A percentile compares a stretch with the other conserved stretches of the same genome.
Evolutionary conservation across 495 filamentous ascomycete genomes (phyloP).

Genomic region (Corynascus novoguineensis): DNA sequence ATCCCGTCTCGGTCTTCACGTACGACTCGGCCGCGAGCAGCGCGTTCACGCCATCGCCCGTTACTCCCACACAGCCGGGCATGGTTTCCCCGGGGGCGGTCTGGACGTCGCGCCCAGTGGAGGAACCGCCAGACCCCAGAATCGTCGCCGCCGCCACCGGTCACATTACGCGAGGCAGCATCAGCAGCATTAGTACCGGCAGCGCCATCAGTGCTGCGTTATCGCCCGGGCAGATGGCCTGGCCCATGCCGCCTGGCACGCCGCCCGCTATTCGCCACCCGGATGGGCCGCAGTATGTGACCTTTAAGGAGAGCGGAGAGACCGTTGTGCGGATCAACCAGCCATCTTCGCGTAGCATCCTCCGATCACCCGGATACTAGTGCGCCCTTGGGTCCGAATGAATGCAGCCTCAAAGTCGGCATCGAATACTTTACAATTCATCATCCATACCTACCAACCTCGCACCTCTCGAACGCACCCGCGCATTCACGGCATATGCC

Average conservation of each 20-base stretch:
- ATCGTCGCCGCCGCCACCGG: constrained; percentile 1
- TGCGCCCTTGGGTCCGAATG: no score
- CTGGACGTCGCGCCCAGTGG: neutral
- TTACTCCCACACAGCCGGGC: constrained; percentile 3
- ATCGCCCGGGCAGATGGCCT: constrained; percentile 16
- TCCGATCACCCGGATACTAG: neutral
- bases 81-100: constrained; percentile 1
- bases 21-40: constrained; percentile 1
- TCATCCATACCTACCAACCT: no score
- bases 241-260: constrained; percentile 18
- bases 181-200: constrained; percentile 12
- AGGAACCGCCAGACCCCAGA: constrained; percentile 1
- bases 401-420: neutral
- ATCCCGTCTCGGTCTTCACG: constrained; percentile 9
- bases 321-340: constrained; percentile 19
- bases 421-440: neutral
- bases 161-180: constrained; percentile 9
- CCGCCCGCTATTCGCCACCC: constrained; percentile 2
- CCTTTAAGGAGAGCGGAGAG: constrained; percentile 12
- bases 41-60: constrained; percentile 11
- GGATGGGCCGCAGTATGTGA: constrained; percentile 11
- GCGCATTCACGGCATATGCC: no score
- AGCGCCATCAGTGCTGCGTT: constrained; percentile 13
- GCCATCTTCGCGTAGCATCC: neutral
- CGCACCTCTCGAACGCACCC: no score